These are phyloP conservation scores for Cladosporium sp. DNA, from an alignment of 2,329 filamentous ascomycete genomes.

Conservation along the genomic window DNA sequence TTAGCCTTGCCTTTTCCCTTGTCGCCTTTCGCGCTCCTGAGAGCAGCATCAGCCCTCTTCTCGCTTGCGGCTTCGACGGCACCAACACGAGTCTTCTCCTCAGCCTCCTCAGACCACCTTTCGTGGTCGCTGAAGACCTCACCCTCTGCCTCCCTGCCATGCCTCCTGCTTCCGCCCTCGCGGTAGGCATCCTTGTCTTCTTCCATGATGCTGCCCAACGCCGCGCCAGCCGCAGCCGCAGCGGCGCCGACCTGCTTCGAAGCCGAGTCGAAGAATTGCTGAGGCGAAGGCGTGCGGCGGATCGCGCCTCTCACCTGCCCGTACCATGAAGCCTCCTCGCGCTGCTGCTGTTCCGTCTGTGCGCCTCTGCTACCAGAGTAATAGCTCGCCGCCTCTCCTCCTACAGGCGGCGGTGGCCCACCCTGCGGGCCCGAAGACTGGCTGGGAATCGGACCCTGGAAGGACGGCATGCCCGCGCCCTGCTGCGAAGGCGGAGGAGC, in stretches of 20 bases:
- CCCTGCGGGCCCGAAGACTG: conserved; percentile 24
- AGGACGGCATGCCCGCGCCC: conserved; percentile 17
- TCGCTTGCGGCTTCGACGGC: conserved; percentile 24
- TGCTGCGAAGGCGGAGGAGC: conserved; percentile 6
- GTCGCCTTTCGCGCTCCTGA: conserved; percentile 15
- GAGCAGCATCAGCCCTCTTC: conserved; percentile 19
- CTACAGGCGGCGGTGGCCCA: conserved; percentile 20
- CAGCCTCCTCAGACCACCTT: conserved; percentile 87
- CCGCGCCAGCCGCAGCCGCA: conserved; percentile 76
- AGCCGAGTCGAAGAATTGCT: conserved; percentile 81
- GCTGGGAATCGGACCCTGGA: conserved; percentile 19
- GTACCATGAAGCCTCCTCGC: conserved; percentile 23
- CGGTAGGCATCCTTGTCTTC: conserved; percentile 71
- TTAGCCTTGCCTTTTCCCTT: conserved; percentile 30
- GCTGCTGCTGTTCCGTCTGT: conserved; percentile 9
- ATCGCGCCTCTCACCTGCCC: conserved; percentile 73
- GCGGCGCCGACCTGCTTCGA: conserved; percentile 77
- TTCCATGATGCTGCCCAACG: conserved; percentile 77
- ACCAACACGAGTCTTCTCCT: conserved; percentile 49
- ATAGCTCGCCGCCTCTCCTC: conserved; percentile 28
- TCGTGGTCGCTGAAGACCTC: conserved; percentile 63
- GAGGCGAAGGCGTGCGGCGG: conserved; percentile 76
- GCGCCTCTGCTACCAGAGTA: conserved; percentile 19
- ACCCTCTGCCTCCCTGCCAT: conserved; percentile 20
- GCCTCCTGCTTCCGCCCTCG: conserved; percentile 15